Evolutionary conservation across 805 yeast species (phyloP).

Genomic region (Saccharomycopsis synnaedendra): DNA sequence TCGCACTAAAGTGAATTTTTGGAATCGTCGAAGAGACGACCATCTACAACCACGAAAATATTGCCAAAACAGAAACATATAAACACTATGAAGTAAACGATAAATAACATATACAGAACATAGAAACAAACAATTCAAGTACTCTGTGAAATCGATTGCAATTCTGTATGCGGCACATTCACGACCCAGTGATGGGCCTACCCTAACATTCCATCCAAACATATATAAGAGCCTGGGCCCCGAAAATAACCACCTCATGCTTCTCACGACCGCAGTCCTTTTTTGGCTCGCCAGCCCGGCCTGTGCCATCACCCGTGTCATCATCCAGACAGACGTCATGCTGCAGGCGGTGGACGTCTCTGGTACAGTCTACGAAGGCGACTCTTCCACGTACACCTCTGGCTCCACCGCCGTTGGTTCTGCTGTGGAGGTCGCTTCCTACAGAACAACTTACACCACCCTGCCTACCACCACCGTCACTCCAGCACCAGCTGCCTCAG

Average conservation of each 20-base stretch:
- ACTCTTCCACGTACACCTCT: slow-evolving; percentile 21
- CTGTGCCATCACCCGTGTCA: slow-evolving; percentile 13
- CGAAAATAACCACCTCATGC: background rate
- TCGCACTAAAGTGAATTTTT: no score
- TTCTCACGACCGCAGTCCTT: background rate
- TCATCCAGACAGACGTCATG: slow-evolving; percentile 17
- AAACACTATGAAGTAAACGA: no score
- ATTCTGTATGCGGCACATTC: no score
- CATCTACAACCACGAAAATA: no score
- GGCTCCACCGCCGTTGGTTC: slow-evolving; percentile 17
- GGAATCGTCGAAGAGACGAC: no score
- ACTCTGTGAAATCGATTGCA: no score
- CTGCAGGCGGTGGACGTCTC: slow-evolving; percentile 23
- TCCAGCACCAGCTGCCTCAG: slow-evolving; percentile 19
- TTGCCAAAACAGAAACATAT: no score
- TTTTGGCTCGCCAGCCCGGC: background rate
- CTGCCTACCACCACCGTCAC: slow-evolving; percentile 16
- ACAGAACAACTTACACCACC: slow-evolving; percentile 21
- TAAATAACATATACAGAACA: no score
- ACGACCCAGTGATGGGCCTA: no score
- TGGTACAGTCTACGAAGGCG: slow-evolving; percentile 19
- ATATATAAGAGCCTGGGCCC: no score
- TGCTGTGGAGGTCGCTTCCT: slow-evolving; percentile 17
- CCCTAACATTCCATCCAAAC: no score
- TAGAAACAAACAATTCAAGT: no score